These are phyloP conservation scores for Botrytis hyacinthi DNA, from an alignment of 2,329 filamentous ascomycete species.

Conservation along the genomic window DNA sequence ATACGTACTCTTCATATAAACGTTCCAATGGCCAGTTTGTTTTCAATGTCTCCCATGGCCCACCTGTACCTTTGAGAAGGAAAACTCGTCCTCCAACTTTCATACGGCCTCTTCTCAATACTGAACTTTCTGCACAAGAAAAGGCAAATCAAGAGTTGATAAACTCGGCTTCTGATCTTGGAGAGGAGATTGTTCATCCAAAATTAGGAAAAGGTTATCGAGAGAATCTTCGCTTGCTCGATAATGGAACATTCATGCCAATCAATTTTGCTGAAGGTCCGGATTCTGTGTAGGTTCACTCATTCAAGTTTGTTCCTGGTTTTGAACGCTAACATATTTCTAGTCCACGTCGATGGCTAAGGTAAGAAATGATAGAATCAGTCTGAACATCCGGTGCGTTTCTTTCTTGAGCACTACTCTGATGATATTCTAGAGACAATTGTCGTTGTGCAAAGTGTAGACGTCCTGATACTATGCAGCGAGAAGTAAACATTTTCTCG, in stretches of 20 bases:
- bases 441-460: constrained; percentile 67
- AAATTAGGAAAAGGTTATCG: constrained; percentile 12
- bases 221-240: constrained; percentile 1
- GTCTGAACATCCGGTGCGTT: background rate
- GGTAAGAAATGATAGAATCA: constrained; percentile 33
- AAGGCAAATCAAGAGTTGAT: constrained; percentile 7
- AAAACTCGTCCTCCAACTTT: background rate
- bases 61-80: background rate
- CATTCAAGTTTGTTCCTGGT: background rate
- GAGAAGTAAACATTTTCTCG: constrained; percentile 65
- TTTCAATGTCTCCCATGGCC: background rate
- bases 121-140: background rate
- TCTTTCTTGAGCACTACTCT: constrained; percentile 12
- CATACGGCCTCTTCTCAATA: background rate
- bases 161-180: background rate
- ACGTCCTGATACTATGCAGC: constrained; percentile 68
- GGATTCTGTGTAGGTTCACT: background rate
- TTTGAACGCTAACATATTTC: background rate
- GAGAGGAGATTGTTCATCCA: constrained; percentile 7
- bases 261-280: background rate
- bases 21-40: background rate
- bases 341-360: constrained; percentile 45
- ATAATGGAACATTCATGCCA: background rate
- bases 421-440: constrained; percentile 53
- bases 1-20: background rate